Evolutionary conservation across 2,329 filamentous ascomycete species (phyloP), one percentile per base, ranked within the genome.

Genomic region (Aspergillus piperis): DNA sequence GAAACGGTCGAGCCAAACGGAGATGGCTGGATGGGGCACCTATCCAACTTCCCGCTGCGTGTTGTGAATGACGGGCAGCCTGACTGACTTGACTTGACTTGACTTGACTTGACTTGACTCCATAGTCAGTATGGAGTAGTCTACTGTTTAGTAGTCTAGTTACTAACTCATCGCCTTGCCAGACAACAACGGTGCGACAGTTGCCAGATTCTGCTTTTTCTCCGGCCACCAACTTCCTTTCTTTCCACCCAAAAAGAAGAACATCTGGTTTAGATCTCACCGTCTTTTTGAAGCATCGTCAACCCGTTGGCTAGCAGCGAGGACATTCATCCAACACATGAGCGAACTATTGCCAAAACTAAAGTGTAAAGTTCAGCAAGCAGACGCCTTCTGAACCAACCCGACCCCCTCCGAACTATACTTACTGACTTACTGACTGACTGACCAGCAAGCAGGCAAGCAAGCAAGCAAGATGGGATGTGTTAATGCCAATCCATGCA

Each of bases 1-100:
- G 53, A 55, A 55, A 55, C 53, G 32, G 17, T 55, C 25, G 53
- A 55, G 19, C 42, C 53, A 55, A 55, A 55, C 53, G 39, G 53
- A 44, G 42, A 21, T 27, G 52, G 52, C 52, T 42, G 39, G 53
- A 55, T 42, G 53, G 53, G 23, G 53, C 42, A 25, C 53, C 53
- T n/a, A 25, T 32, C n/a, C 47, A n/a, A 15, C 25, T 44, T 44
- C 41, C 41, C 41, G 41, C 41, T 44, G 41, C 41, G 41, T 44
- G 17, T 21, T 30, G 7, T 30, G 25, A 27, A 50, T 50, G 47
- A 50, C 47, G 47, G 25, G 47, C 52, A 54, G 41, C 41, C 41
- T 44, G 41, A 44, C 32, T 36, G 27, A 27, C 25, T 27, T n/a
- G n/a, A n/a, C n/a, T n/a, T n/a, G n/a, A n/a, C n/a, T 27, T 19